Evolutionary conservation across 257 asterid species (phyloP), one percentile per base, ranked within the genome.

Genomic region (Solanum chilense): DNA sequence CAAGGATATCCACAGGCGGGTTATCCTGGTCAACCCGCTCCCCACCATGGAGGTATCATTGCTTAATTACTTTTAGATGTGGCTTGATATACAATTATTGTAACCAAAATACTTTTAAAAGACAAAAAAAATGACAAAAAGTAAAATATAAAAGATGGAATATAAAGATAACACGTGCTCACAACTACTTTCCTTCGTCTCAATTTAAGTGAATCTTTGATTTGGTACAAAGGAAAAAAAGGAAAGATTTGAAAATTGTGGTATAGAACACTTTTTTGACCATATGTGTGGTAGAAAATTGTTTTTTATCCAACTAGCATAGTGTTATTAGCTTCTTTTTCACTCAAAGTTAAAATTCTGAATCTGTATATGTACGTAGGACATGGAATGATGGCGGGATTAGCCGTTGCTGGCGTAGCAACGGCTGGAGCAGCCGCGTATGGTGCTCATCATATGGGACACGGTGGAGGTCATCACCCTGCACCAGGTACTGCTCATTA

Each of bases 391-490:
- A 87, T 95, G 75, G 96, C 93, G 7, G 98, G 96, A 78, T 95
- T 95, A 87, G 96, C 93, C 14, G 97, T 94, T 2, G 97, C 94
- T 5, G 98, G 96, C 69, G 98, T 95, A 87, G 96, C 93, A 18
- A 97, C 94, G 2, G 98, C 94, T 12, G 99, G 97, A 7, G 98
- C 96, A 0, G 96, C 93, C 2, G 98, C 93, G 58, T 93, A 90
- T 33, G 98, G 98, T 66, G 95, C 95, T 68, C 88, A 92, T 12
- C 94, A 92, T 69, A 3, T 92, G 92, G 89, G 83, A 66, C 97
- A 91, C 9, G 92, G 91, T 10, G 83, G 41, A 27, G 84, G 41
- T 29, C 84, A 94, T 45, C 89, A 89, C n/a, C 27, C 56, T 4
- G 88, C 73, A 58, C 93, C 88, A 21, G 88, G 87, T 21, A 73